Percentiles rank a stretch among this genome's conserved stretches.
These are phyloP conservation scores for Kwoniella sp. DNA, from an alignment of 768 basidiomycete species.

Conservation along the genomic window DNA sequence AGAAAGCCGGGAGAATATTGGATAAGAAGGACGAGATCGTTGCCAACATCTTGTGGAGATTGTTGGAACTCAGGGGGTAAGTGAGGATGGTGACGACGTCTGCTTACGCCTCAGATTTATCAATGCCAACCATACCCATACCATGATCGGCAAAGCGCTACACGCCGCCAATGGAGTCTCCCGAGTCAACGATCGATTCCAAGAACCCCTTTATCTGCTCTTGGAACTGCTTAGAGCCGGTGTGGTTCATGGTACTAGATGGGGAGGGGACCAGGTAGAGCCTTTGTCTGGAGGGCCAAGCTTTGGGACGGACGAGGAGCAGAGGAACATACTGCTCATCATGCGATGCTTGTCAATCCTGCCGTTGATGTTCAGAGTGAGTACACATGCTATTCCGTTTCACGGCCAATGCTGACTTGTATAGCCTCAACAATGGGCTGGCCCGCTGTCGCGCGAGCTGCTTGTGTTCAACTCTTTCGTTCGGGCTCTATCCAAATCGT, in stretches of 20 bases:
- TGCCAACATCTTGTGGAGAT: constrained; percentile 97
- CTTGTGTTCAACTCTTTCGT: constrained; percentile 98
- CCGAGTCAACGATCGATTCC: constrained; percentile 95
- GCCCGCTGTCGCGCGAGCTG: constrained; percentile 92
- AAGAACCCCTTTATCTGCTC: constrained; percentile 92
- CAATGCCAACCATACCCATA: constrained; percentile 82
- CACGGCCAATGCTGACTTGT: background rate
- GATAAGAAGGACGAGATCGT: constrained; percentile 99
- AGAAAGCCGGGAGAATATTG: constrained; percentile 60
- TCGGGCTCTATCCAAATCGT: constrained; percentile 82
- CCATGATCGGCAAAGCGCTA: constrained; percentile 88
- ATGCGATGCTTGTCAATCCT: constrained; percentile 96
- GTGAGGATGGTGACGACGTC: constrained; percentile 51
- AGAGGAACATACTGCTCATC: constrained; percentile 89
- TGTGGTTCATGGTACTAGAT: constrained; percentile 91
- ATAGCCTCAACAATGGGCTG: constrained; percentile 88
- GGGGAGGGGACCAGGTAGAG: constrained; percentile 65
- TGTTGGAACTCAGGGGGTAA: constrained; percentile 92
- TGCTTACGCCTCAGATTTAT: constrained; percentile 69
- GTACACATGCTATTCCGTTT: constrained; percentile 31
- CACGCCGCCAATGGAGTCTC: constrained; percentile 74
- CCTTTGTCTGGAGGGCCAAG: constrained; percentile 93
- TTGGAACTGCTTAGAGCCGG: constrained; percentile 94
- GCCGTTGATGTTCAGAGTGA: constrained; percentile 88
- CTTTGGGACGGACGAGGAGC: constrained; percentile 92